Evolutionary conservation across 2,329 filamentous ascomycete species (phyloP).

Genomic region (Colletotrichum sp.): DNA sequence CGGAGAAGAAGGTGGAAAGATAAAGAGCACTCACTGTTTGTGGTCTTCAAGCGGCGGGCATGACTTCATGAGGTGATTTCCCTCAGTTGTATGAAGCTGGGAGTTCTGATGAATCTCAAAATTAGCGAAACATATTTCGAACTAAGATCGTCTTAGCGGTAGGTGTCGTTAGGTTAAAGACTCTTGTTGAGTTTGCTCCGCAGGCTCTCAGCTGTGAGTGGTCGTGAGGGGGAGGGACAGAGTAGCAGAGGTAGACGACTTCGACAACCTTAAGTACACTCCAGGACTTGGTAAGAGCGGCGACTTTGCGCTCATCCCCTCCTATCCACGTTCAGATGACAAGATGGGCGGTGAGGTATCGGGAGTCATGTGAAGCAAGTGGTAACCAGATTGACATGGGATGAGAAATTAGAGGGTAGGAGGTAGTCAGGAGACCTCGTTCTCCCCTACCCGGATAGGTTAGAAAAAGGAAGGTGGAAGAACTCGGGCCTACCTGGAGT

Average conservation of each 20-base stretch:
- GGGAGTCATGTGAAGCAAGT: fast-evolving
- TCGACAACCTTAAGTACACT: not conserved
- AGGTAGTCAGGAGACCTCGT: not conserved
- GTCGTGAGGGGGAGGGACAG: not conserved
- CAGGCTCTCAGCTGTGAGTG: not conserved
- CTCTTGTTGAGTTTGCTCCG: not conserved
- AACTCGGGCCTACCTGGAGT: not conserved
- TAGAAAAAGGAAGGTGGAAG: not conserved
- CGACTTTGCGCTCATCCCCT: not conserved
- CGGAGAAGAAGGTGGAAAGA: fast-evolving
- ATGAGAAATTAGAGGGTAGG: not conserved
- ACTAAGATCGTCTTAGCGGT: fast-evolving
- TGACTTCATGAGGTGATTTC: not conserved
- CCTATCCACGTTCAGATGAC: not conserved
- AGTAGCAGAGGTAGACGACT: not conserved
- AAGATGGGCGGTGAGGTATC: not conserved
- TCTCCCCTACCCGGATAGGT: not conserved
- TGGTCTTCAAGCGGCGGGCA: not conserved
- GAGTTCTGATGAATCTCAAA: not conserved
- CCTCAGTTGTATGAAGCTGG: not conserved
- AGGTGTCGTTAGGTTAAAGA: fast-evolving
- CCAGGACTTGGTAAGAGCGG: not conserved
- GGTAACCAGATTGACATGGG: not conserved
- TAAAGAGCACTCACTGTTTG: not conserved
- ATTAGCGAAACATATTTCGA: not conserved